Percentiles rank a stretch among this genome's conserved stretches.
phyloP scores from a whole-genome alignment of 352 stramenopile genomes.

The Elongisporangium undulatum region DNA sequence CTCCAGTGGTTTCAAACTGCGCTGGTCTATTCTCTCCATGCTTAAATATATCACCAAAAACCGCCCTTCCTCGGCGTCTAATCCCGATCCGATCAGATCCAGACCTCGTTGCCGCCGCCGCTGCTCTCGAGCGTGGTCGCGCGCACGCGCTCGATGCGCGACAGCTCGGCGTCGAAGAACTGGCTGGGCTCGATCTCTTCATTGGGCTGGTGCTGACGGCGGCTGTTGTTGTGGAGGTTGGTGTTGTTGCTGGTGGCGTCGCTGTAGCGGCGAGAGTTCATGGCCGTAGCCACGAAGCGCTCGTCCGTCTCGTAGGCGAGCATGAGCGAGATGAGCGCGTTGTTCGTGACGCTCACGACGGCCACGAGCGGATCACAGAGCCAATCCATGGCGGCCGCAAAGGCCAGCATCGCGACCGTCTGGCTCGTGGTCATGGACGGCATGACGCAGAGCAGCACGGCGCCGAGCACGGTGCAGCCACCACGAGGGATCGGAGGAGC shows the following conservation, averaged over 20 bases:
- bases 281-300: slow-evolving; percentile 12
- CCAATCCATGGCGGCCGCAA: slow-evolving; percentile 47
- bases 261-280: neutral
- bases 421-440: slow-evolving; percentile 5
- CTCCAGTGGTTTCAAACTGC: neutral
- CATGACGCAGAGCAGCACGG: slow-evolving; percentile 9
- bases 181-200: neutral
- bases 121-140: neutral
- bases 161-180: neutral
- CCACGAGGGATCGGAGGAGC: slow-evolving; percentile 36
- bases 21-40: neutral
- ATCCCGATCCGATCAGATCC: neutral
- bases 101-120: neutral
- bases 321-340: slow-evolving; percentile 42
- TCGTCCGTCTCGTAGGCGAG: slow-evolving; percentile 48
- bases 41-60: neutral
- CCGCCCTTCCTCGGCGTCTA: neutral
- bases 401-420: slow-evolving; percentile 23
- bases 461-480: slow-evolving; percentile 29
- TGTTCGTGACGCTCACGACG: slow-evolving; percentile 46
- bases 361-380: slow-evolving; percentile 52
- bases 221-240: neutral
- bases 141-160: neutral
- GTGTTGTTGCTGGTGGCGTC: neutral
- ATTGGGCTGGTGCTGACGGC: slow-evolving; percentile 1